Base-by-base conservation (phyloP, 2,329 filamentous ascomycete species). In the Thielaviopsis ethacetica region DNA sequence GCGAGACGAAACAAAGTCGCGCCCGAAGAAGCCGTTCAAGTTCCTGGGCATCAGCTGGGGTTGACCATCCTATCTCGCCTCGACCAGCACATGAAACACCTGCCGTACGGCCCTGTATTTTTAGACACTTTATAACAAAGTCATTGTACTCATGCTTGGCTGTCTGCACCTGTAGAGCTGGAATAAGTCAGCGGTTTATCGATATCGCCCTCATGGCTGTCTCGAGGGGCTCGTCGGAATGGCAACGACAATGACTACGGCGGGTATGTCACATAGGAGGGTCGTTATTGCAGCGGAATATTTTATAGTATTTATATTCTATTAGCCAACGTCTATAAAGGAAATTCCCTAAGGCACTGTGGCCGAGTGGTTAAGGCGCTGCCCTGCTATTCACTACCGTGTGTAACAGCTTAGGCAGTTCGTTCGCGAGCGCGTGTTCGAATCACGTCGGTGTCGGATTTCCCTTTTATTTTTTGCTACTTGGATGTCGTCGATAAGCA, bases 41-140 rank as follows among this genome's bases (percentile, higher is more conserved):
- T 69, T 85, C 53, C 82, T 85, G 64, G 83, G 83, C 5, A 76
- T 85, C 30, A 81, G 76, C 61, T 85, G 81, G 81, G 69, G 65
- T 51, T 75, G 62, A 51, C 6, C 38, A 5, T n/a, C n/a, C n/a
- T n/a, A n/a, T n/a, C n/a, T n/a, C n/a, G n/a, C 15, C 13, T 34
- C 30, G 6, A 12, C 30, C 30, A 34, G 30, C 30, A 15, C 38
- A 17, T n/a, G 6, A n/a, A n/a, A 15, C 38, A 17, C 17, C 17
- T 44, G 38, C 38, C 38, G 17, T 44, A 44, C 17, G 38, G 38
- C 38, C 38, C 17, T 44, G 38, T 44, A 44, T 44, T 44, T 44
- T 44, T 44, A 44, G 15, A 44, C 17, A 44, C 17, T 44, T 34
- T 9, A 34, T 34, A 34, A 12, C 30, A 34, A 34, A 34, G 30